Evolutionary conservation across 805 yeast genomes (phyloP), one percentile per base, ranked within the genome.

Genomic region (Vanderwaltozyma tropicalis): DNA sequence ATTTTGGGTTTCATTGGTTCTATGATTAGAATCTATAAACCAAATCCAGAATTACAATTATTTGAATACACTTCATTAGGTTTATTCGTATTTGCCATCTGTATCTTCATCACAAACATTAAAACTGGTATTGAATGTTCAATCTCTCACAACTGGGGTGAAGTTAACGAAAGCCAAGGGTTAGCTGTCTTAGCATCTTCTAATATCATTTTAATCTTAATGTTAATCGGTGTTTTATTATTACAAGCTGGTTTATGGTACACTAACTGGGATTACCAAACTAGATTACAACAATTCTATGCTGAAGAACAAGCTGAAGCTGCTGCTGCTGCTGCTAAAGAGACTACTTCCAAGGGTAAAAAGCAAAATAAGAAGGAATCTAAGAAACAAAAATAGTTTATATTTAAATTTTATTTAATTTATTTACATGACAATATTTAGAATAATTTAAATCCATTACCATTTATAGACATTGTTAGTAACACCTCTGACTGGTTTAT

Each of bases 151-250:
- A 68, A 76, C 42, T 89, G 97, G 97, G 97, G 96, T 47, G 97
- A 89, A 36, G 95, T 92, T 35, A 84, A 83, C 52, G 76, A 73
- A 57, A 69, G 69, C 43, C 84, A 94, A 17, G 97, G 97, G 22
- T 63, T 89, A 52, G 85, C 84, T 46, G 95, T 92, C 28, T 74
- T 92, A 53, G 96, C 92, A 29, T 96, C 97, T 5, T 78, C 92
- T 21, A 80, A 80, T 61, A 71, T 80, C 28, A 79, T 89, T 68
- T 68, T 84, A 47, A 74, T 82, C 8, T 58, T 85, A 38, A 67
- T 82, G 14, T 65, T 88, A 37, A 55, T 75, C 17, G 96, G 96
- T 46, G 82, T 87, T n/a, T 62, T 87, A 31, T 68, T 83, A 9
- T 71, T 92, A 48, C 97, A 92, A 65, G 78, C 74, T 37, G 96